phyloP scores from a whole-genome alignment of 1,284 basidiomycete species.

The Ustilago xerochloae region DNA sequence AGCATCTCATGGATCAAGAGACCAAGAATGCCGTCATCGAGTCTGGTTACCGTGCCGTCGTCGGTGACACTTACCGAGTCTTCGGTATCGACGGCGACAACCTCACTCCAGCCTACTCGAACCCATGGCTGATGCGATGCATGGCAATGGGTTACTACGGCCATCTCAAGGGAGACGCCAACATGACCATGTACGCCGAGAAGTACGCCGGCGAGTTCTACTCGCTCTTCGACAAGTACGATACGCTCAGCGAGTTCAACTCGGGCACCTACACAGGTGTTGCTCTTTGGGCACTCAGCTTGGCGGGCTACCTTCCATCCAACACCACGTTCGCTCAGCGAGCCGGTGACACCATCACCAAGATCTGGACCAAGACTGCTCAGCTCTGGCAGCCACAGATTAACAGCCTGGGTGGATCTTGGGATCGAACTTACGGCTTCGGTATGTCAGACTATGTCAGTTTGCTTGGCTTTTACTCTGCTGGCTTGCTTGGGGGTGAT shows the following conservation, averaged over 20 bases:
- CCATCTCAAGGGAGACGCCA: slow-evolving; percentile 32
- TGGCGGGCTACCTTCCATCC: slow-evolving; percentile 29
- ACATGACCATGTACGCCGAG: slow-evolving; percentile 37
- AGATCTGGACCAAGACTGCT: slow-evolving; percentile 41
- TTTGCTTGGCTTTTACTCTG: slow-evolving; percentile 32
- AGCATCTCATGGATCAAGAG: slow-evolving; percentile 25
- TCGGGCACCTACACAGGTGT: slow-evolving; percentile 40
- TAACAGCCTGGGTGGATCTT: slow-evolving; percentile 31
- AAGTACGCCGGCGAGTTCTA: slow-evolving; percentile 35
- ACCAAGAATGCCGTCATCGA: slow-evolving; percentile 27
- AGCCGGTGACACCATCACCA: slow-evolving; percentile 38
- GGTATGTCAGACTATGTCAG: slow-evolving; percentile 30
- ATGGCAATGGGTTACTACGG: slow-evolving; percentile 44
- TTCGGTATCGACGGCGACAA: slow-evolving; percentile 35
- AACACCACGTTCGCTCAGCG: slow-evolving; percentile 35
- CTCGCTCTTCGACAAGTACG: slow-evolving; percentile 39
- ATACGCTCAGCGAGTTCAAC: slow-evolving; percentile 39
- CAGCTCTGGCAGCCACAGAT: slow-evolving; percentile 34
- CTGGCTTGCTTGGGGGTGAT: slow-evolving; percentile 12
- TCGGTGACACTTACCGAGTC: slow-evolving; percentile 37
- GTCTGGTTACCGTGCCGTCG: slow-evolving; percentile 33
- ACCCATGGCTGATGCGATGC: slow-evolving; percentile 41
- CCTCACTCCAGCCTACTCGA: slow-evolving; percentile 33
- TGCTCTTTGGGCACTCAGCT: slow-evolving; percentile 36
- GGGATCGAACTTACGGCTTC: slow-evolving; percentile 40